Evolutionary conservation across 139 green algal genomes (phyloP).

Genomic region (Yamagishiella unicocca): DNA sequence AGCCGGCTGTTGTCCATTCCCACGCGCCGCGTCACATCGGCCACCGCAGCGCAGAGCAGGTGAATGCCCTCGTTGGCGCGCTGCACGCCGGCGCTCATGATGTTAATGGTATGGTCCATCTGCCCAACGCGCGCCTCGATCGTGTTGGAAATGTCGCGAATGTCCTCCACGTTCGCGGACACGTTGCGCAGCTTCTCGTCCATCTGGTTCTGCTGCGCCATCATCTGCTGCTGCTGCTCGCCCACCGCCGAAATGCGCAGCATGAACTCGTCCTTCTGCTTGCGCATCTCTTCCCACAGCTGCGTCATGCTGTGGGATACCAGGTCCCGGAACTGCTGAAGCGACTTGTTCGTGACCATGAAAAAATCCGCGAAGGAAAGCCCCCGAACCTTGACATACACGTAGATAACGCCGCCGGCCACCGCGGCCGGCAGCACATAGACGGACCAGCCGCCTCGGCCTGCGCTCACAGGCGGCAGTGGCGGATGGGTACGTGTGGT

Average conservation of each 20-base stretch:
- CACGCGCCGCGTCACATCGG: constrained; percentile 58
- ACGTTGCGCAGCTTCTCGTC: constrained; percentile 41
- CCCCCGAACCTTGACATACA: constrained; percentile 47
- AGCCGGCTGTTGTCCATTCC: constrained; percentile 61
- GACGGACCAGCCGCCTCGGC: constrained; percentile 32
- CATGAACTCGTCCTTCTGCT: constrained; percentile 63
- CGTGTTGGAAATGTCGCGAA: constrained; percentile 49
- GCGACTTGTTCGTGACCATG: constrained; percentile 50
- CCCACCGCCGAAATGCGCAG: constrained; percentile 35
- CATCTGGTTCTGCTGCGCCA: constrained; percentile 53
- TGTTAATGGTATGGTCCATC: constrained; percentile 53
- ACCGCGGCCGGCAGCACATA: constrained; percentile 28
- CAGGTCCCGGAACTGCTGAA: constrained; percentile 43
- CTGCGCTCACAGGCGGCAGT: too few species aligned
- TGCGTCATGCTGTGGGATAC: constrained; percentile 48
- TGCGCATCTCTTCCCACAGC: constrained; percentile 59
- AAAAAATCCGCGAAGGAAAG: constrained; percentile 51
- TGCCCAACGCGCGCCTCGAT: constrained; percentile 51
- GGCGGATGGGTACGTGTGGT: too few species aligned
- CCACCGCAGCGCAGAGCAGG: constrained; percentile 52
- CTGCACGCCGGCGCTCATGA: constrained; percentile 46
- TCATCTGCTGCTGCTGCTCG: constrained; percentile 54
- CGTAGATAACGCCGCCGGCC: constrained; percentile 40
- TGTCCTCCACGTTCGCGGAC: constrained; percentile 30
- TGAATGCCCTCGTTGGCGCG: constrained; percentile 60